phyloP scores from a whole-genome alignment of 371 early-diverging fungal genomes.

The Mortierella sp. region DNA sequence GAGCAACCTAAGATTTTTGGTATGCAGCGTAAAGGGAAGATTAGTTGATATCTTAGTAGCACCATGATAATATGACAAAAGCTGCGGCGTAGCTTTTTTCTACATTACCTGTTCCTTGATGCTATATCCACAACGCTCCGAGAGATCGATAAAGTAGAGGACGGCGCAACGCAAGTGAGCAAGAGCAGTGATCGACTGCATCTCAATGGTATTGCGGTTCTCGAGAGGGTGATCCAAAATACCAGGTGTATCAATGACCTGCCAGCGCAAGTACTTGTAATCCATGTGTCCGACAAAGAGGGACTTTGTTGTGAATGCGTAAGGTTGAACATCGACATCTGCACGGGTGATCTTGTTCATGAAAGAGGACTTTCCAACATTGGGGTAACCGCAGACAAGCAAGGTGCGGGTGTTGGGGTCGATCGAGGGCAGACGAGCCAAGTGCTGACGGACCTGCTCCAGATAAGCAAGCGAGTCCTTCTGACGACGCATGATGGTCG shows the following conservation, averaged over 20 bases:
- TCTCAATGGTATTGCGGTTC: slow-evolving; percentile 99
- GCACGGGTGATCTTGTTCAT: slow-evolving; percentile 99
- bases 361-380: slow-evolving; percentile 99
- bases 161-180: slow-evolving; percentile 99
- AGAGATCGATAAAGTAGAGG: slow-evolving; percentile 99
- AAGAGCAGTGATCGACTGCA: slow-evolving; percentile 99
- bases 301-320: slow-evolving; percentile 99
- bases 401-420: slow-evolving; percentile 99
- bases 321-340: slow-evolving; percentile 99
- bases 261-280: slow-evolving; percentile 99
- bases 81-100: slow-evolving; percentile 8
- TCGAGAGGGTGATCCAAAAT: slow-evolving; percentile 99
- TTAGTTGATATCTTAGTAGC: too few species aligned
- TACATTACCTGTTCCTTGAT: slow-evolving; percentile 95
- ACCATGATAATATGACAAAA: too few species aligned
- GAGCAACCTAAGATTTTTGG: slow-evolving; percentile 74
- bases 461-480: slow-evolving; percentile 98
- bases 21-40: too few species aligned
- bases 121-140: slow-evolving; percentile 99
- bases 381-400: slow-evolving; percentile 99
- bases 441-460: slow-evolving; percentile 99
- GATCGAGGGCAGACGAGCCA: slow-evolving; percentile 97
- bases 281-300: slow-evolving; percentile 99
- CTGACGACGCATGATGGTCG: slow-evolving; percentile 99
- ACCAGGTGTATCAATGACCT: slow-evolving; percentile 99